Base-by-base conservation (phyloP, 768 basidiomycete species). In the Sarcodon sp. region DNA sequence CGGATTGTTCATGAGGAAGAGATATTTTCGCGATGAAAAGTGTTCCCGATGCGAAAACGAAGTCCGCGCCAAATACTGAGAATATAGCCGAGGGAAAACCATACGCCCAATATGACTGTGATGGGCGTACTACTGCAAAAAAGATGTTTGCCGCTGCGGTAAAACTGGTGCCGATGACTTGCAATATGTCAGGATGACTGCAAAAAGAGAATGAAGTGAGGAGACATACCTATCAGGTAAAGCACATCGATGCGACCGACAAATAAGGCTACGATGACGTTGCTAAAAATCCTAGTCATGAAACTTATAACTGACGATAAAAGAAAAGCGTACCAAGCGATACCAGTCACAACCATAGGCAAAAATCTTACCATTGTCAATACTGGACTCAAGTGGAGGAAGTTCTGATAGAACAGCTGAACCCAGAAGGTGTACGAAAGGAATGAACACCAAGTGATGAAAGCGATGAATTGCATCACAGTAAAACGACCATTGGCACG, bases 401-500 rank as follows among this genome's bases (percentile, higher is more conserved):
- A 89, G 43, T 76, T 69, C 55, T 89, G 84, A 58, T 86, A 89
- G 57, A 79, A 87, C 5, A 87, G 57, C 77, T 86, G 70, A 16
- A 61, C 61, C 73, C 73, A 77, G 56, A 77, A 75, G 2, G 58
- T 57, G 73, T 75, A 84, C 11, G 64, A 58, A 7, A 71, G 54
- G 64, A 83, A 83, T 3, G 70, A 64, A 39, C 72, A 69, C 76
- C 78, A 83, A 46, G 76, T 74, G 15, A 80, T 58, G 59, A 83
- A 83, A 1, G 75, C 79, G n/a, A 85, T 72, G 1, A 52, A 56
- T 54, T 82, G 73, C 56, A 83, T 73, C 1, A 71, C 81, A 0
- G 78, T 70, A 54, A 84, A 74, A 21, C 72, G 68, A 6, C 84
- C 82, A 6, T 70, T 66, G 6, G 75, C 76, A n/a, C 83, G 71